Evolutionary conservation across 179 eudicot species (phyloP).

Genomic region (Silene noctiflora): DNA sequence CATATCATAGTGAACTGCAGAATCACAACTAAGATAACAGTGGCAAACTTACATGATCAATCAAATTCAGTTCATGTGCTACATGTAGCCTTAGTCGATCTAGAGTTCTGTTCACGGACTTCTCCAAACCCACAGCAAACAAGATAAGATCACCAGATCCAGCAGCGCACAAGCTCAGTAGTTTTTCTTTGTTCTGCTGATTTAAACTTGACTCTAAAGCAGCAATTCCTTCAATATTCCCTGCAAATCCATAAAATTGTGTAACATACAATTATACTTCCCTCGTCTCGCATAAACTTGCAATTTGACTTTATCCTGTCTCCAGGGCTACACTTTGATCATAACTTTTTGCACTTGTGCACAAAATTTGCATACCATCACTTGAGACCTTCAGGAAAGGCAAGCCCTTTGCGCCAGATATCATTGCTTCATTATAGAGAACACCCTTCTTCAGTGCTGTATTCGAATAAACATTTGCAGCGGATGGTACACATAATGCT

Average conservation of each 20-base stretch:
- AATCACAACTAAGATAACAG: background rate
- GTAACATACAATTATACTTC: background rate
- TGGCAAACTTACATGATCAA: constrained; percentile 66
- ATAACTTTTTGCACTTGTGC: background rate
- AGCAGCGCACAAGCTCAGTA: constrained; percentile 57
- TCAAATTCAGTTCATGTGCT: constrained; percentile 69
- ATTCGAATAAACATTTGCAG: constrained; percentile 74
- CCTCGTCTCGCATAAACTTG: background rate
- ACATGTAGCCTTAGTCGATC: constrained; percentile 68
- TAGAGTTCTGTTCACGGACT: constrained; percentile 73
- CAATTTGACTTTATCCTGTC: background rate
- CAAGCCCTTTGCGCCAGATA: constrained; percentile 94
- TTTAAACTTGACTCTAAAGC: constrained; percentile 66
- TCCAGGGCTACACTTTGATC: background rate
- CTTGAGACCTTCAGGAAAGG: constrained; percentile 80
- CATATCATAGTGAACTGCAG: constrained; percentile 13
- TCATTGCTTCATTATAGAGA: constrained; percentile 69
- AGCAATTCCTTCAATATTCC: constrained; percentile 74
- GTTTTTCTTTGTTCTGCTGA: constrained; percentile 42
- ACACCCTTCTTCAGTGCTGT: constrained; percentile 88
- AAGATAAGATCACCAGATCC: constrained; percentile 74
- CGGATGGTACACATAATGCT: constrained; percentile 73
- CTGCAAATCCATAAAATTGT: constrained; percentile 36
- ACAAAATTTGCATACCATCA: constrained; percentile 52
- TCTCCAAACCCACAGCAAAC: constrained; percentile 74